Evolutionary conservation across 257 asterid genomes (phyloP).

Genomic region (Echium plantagineum): DNA sequence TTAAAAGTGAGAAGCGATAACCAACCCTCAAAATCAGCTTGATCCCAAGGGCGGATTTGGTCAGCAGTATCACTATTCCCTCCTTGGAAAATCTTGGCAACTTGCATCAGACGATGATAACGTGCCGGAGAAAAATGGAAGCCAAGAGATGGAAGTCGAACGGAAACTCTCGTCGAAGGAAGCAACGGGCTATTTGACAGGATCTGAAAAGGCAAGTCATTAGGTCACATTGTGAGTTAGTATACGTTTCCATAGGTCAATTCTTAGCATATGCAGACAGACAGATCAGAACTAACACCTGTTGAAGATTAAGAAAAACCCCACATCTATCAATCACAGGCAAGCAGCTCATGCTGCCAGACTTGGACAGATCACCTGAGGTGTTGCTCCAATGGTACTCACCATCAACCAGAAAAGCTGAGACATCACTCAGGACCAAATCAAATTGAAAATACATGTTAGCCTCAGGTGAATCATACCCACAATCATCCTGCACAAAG

Average conservation of each 20-base stretch:
- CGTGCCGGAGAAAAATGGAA: slow-evolving; percentile 96
- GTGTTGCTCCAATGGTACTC: slow-evolving; percentile 68
- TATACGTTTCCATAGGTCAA: not conserved
- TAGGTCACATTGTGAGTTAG: not conserved
- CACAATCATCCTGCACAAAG: slow-evolving; percentile 60
- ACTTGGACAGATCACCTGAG: slow-evolving; percentile 28
- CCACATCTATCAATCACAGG: slow-evolving; percentile 95
- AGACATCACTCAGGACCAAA: slow-evolving; percentile 81
- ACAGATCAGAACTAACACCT: slow-evolving; percentile 35
- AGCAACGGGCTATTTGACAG: slow-evolving; percentile 57
- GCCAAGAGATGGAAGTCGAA: slow-evolving; percentile 80
- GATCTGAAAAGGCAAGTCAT: slow-evolving; percentile 42
- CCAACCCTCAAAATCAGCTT: slow-evolving; percentile 94
- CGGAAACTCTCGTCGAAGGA: slow-evolving; percentile 76
- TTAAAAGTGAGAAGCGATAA: slow-evolving; percentile 62
- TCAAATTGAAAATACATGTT: slow-evolving; percentile 82
- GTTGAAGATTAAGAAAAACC: slow-evolving; percentile 83
- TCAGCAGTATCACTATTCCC: slow-evolving; percentile 34
- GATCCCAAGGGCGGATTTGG: slow-evolving; percentile 66
- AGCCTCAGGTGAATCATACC: slow-evolving; percentile 50
- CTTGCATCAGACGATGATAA: slow-evolving; percentile 91
- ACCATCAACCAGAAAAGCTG: slow-evolving; percentile 95
- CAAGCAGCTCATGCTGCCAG: slow-evolving; percentile 37
- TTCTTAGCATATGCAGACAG: not conserved
- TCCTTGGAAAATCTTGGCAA: slow-evolving; percentile 64